A percentile compares a stretch with the other conserved stretches of the same genome.
These are phyloP conservation scores for Aspergillus felis DNA, from an alignment of 2,329 filamentous ascomycete species.

Conservation along the genomic window DNA sequence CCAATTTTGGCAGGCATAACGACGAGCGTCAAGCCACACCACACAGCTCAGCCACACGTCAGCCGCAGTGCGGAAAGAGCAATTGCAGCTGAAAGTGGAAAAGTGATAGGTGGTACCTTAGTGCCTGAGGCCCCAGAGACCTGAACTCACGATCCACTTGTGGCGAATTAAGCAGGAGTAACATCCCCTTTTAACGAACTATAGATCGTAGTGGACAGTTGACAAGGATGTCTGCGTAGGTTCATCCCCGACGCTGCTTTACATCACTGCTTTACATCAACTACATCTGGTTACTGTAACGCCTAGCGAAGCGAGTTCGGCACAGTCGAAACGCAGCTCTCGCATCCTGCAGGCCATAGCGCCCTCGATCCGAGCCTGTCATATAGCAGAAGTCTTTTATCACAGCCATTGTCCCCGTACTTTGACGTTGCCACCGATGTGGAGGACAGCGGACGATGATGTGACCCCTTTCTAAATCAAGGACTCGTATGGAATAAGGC, in stretches of 20 bases:
- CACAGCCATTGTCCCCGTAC: background rate
- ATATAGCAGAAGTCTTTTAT: slow-evolving; percentile 7
- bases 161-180: slow-evolving; percentile 6
- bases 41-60: background rate
- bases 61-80: background rate
- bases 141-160: background rate
- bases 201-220: background rate
- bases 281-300: background rate
- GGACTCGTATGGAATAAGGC: background rate
- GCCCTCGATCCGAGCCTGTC: slow-evolving; percentile 6
- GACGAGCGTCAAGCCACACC: background rate
- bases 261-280: background rate
- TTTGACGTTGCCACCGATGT: slow-evolving; percentile 7
- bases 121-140: background rate
- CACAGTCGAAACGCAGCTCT: background rate
- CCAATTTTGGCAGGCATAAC: background rate
- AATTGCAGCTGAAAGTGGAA: background rate
- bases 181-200: background rate
- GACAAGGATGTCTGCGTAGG: background rate
- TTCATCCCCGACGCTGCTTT: background rate
- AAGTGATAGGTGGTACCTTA: background rate
- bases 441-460: background rate
- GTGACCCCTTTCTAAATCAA: background rate
- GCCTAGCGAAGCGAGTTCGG: background rate
- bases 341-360: background rate